These are phyloP conservation scores for Penicillium sp. DNA, from an alignment of 2,329 filamentous ascomycete genomes.

Conservation along the genomic window DNA sequence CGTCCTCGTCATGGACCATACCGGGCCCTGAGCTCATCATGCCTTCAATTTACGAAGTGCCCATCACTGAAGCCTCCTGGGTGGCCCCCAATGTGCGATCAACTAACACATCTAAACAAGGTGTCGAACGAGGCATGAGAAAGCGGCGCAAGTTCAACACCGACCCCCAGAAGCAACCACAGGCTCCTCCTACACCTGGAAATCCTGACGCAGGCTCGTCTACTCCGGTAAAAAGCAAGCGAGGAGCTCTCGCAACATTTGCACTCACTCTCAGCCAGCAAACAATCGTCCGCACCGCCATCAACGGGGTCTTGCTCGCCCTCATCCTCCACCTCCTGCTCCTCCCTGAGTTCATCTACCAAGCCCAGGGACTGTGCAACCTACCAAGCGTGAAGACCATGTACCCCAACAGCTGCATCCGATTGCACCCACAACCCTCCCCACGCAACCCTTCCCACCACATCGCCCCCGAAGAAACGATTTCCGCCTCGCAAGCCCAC, in stretches of 20 bases:
- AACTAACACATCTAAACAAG: conserved; percentile 11
- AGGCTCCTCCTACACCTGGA: background rate
- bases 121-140: conserved; percentile 17
- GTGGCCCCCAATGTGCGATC: conserved; percentile 32
- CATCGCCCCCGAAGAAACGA: conserved; percentile 22
- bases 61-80: conserved; percentile 39
- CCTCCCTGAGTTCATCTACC: conserved; percentile 40
- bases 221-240: background rate
- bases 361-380: conserved; percentile 34
- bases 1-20: conserved; percentile 31
- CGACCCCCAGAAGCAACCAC: conserved; percentile 9
- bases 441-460: conserved; percentile 11
- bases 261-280: conserved; percentile 3
- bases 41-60: conserved; percentile 44
- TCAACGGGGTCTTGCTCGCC: conserved; percentile 34
- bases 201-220: conserved; percentile 14
- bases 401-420: conserved; percentile 36
- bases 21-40: conserved; percentile 46
- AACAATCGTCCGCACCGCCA: conserved; percentile 18
- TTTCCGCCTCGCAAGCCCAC: conserved; percentile 27
- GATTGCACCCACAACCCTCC: conserved; percentile 14
- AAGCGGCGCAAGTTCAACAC: conserved; percentile 26
- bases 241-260: conserved; percentile 5
- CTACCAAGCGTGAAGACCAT: conserved; percentile 27
- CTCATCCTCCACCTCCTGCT: conserved; percentile 39